A percentile compares a stretch with the other conserved stretches of the same genome.
Evolutionary conservation across 1,139 yeast species (phyloP).

Genomic region (Entelexis sorbosivorans): DNA sequence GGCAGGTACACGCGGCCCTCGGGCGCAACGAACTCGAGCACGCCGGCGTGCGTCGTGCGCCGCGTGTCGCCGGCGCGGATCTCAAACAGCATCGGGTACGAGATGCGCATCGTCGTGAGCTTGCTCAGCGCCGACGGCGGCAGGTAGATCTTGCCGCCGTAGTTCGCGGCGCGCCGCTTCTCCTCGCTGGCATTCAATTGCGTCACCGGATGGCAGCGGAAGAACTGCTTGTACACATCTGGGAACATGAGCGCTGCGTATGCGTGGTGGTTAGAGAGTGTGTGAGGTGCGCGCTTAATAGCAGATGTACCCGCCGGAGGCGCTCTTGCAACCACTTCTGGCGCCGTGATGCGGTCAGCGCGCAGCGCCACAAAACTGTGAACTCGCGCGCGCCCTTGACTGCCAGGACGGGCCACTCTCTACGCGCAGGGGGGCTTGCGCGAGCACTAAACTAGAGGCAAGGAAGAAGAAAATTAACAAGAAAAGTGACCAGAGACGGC

Average conservation of each 20-base stretch:
- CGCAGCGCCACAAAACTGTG: too few species aligned
- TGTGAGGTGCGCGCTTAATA: too few species aligned
- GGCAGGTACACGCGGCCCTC: constrained; percentile 94
- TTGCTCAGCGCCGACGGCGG: constrained; percentile 90
- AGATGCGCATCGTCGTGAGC: constrained; percentile 73
- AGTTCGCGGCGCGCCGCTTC: constrained; percentile 70
- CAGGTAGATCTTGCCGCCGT: constrained; percentile 90
- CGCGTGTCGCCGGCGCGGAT: constrained; percentile 53
- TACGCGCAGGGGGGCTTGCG: too few species aligned
- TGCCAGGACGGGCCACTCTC: too few species aligned
- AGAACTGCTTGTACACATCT: constrained; percentile 60
- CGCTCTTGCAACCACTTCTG: too few species aligned
- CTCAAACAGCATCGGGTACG: constrained; percentile 93
- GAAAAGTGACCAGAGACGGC: too few species aligned
- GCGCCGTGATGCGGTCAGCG: not conserved
- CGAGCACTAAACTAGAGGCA: too few species aligned
- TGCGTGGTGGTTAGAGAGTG: too few species aligned
- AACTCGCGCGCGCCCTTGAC: too few species aligned
- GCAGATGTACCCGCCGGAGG: too few species aligned
- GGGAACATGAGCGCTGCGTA: constrained; percentile 4
- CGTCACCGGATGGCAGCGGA: constrained; percentile 75
- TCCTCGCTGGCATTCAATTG: constrained; percentile 74
- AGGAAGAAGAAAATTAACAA: too few species aligned
- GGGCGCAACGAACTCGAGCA: constrained; percentile 89
- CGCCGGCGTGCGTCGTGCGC: constrained; percentile 71